These are phyloP conservation scores for Pseudopithomyces chartarum DNA, from an alignment of 2,329 filamentous ascomycete species.

Conservation along the genomic window DNA sequence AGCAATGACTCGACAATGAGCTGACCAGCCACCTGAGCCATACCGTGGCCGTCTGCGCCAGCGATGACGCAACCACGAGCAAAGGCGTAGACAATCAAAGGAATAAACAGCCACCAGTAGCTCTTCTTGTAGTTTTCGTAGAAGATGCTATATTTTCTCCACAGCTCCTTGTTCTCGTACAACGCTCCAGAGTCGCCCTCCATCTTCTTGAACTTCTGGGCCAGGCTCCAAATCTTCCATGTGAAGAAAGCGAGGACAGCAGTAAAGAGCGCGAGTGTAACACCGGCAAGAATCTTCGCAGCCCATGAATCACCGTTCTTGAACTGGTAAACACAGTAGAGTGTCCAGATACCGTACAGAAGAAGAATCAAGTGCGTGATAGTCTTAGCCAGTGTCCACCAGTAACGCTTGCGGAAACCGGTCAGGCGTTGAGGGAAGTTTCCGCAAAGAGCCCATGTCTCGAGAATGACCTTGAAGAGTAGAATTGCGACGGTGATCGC, in stretches of 20 bases:
- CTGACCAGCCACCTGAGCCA: constrained; percentile 79
- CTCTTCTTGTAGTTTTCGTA: constrained; percentile 94
- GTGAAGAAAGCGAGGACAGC: constrained; percentile 80
- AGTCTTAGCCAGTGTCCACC: constrained; percentile 86
- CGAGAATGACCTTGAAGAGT: constrained; percentile 87
- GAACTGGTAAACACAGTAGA: constrained; percentile 97
- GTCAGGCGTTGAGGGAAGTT: constrained; percentile 79
- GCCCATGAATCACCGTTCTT: constrained; percentile 93
- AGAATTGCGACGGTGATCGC: constrained; percentile 84
- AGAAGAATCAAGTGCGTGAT: constrained; percentile 89
- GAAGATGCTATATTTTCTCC: constrained; percentile 96
- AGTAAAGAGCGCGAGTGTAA: constrained; percentile 83
- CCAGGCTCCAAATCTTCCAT: constrained; percentile 80
- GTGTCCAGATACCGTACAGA: constrained; percentile 91
- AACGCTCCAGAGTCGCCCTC: constrained; percentile 76
- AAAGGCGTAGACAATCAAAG: constrained; percentile 87
- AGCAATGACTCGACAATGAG: constrained; percentile 81
- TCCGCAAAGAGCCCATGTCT: constrained; percentile 88
- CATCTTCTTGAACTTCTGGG: constrained; percentile 71
- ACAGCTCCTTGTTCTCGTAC: constrained; percentile 87
- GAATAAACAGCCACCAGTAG: constrained; percentile 98
- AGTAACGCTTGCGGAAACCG: constrained; percentile 94
- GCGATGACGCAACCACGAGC: constrained; percentile 86
- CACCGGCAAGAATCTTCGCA: constrained; percentile 79
- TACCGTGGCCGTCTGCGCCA: constrained; percentile 81